A percentile compares a stretch with the other conserved stretches of the same genome.
Evolutionary conservation across 2,329 filamentous ascomycete species (phyloP).

Genomic region (Amauroascus verrucosus): DNA sequence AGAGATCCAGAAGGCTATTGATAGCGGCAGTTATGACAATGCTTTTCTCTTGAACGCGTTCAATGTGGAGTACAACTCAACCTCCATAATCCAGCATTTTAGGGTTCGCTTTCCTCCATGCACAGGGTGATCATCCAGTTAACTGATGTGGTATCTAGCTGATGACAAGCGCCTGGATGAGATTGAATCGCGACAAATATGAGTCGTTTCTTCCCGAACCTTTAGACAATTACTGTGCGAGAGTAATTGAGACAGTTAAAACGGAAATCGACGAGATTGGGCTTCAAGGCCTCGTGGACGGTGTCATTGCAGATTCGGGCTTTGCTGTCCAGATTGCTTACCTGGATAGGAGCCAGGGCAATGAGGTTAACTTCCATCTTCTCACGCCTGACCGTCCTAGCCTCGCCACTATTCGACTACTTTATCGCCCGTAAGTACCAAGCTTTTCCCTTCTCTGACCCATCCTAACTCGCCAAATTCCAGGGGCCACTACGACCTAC

Average conservation of each 20-base stretch:
- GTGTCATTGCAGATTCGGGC: constrained; percentile 66
- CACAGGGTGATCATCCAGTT: neutral
- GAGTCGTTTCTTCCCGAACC: constrained; percentile 58
- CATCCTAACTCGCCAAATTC: neutral
- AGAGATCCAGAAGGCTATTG: constrained; percentile 51
- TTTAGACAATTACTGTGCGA: constrained; percentile 58
- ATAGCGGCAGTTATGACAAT: constrained; percentile 43
- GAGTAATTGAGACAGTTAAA: constrained; percentile 61
- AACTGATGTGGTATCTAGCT: constrained; percentile 42
- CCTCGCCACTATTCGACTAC: constrained; percentile 56
- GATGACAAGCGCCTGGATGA: constrained; percentile 75
- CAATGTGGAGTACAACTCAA: constrained; percentile 59
- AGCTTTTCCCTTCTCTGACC: neutral
- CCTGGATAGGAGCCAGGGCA: constrained; percentile 72
- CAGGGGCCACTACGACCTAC: constrained; percentile 80
- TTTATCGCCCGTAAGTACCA: constrained; percentile 53
- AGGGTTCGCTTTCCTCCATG: constrained; percentile 38
- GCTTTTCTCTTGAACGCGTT: constrained; percentile 56
- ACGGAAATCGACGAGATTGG: constrained; percentile 89
- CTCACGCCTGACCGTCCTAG: constrained; percentile 27
- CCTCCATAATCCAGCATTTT: constrained; percentile 75
- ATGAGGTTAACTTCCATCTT: constrained; percentile 52
- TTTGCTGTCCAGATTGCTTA: constrained; percentile 83
- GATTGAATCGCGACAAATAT: constrained; percentile 59
- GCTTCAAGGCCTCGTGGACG: constrained; percentile 63